Conservation (phyloP, 2,329 filamentous ascomycete species). For the Arthrobotrys megalospora region DNA sequence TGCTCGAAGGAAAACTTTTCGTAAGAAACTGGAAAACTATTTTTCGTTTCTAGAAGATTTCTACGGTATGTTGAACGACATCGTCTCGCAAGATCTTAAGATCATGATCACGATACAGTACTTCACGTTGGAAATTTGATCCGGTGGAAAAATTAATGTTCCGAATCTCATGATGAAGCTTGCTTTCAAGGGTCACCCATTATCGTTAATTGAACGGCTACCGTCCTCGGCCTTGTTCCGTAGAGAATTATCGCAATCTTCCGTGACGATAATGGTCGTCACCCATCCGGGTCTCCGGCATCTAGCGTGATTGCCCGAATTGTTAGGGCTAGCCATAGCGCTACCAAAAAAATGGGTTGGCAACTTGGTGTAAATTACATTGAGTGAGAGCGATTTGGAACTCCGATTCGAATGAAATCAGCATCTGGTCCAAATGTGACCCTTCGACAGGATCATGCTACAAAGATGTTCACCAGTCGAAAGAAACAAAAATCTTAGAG, state of each 20-base stretch:
- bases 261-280: neutral
- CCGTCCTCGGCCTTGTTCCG: conserved; percentile 15
- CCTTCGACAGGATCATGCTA: too few relatives aligned
- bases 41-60: too few relatives aligned
- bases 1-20: conserved; percentile 2
- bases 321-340: neutral
- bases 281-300: conserved; percentile 3
- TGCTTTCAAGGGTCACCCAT: conserved; percentile 12
- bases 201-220: neutral
- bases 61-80: neutral
- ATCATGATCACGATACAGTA: too few relatives aligned
- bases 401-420: too few relatives aligned
- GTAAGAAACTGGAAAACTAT: neutral
- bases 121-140: too few relatives aligned
- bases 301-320: conserved; percentile 17
- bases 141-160: neutral
- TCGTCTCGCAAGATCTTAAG: neutral
- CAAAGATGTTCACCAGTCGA: too few relatives aligned
- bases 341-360: neutral
- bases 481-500: too few relatives aligned
- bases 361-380: neutral
- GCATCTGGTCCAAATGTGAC: too few relatives aligned
- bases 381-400: too few relatives aligned
- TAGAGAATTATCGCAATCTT: neutral
- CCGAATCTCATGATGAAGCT: too few relatives aligned